Conservation (phyloP, 176 grass and related monocot species). For the Carex myosuroides region DNA sequence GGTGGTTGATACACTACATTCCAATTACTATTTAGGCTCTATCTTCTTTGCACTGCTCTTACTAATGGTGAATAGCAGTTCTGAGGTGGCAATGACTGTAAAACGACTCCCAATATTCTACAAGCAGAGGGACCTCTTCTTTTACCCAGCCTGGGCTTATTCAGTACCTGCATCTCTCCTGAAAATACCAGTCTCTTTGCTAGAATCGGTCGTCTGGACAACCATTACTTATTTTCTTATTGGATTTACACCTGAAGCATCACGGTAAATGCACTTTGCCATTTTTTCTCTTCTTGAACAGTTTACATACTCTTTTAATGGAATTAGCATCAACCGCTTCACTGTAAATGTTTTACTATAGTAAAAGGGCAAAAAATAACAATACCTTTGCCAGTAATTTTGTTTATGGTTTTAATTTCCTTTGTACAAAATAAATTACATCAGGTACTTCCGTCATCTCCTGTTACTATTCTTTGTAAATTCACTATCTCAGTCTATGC, state of each 20-base stretch:
- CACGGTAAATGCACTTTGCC: constrained; percentile 41
- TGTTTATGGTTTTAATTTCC: neutral
- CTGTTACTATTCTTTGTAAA: constrained; percentile 51
- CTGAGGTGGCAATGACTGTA: constrained; percentile 58
- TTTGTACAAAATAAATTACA: neutral
- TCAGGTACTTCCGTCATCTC: constrained; percentile 62
- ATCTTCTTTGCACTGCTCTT: constrained; percentile 56
- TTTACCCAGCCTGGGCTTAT: constrained; percentile 91
- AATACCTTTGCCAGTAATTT: no score
- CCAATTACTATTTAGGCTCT: constrained; percentile 71
- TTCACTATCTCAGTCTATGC: constrained; percentile 38
- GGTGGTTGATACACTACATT: constrained; percentile 37
- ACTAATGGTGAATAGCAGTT: constrained; percentile 56
- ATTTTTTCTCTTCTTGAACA: neutral
- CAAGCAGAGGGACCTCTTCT: constrained; percentile 67
- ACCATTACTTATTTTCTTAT: constrained; percentile 79
- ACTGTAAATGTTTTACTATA: neutral
- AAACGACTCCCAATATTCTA: constrained; percentile 63
- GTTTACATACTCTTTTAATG: neutral
- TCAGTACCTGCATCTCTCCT: constrained; percentile 54
- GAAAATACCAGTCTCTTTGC: constrained; percentile 65
- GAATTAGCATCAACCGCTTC: neutral
- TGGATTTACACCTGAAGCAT: constrained; percentile 58
- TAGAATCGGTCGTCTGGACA: constrained; percentile 61
- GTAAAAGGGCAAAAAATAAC: no score